Conservation (phyloP, 306 rosid species). For the Vigna mungo region DNA sequence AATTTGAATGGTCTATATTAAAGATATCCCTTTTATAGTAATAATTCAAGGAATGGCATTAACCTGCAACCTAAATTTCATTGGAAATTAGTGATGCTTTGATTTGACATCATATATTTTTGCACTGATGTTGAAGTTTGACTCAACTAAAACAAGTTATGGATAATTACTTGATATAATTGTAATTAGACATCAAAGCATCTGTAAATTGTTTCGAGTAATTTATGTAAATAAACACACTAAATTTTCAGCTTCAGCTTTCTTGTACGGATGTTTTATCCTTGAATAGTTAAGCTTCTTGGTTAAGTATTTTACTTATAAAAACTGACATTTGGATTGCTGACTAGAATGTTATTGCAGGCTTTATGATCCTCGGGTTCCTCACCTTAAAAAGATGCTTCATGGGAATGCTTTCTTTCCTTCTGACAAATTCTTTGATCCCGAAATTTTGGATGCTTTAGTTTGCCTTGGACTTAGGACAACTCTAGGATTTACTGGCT, state of each 20-base stretch:
- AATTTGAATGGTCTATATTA: slow-evolving; percentile 19
- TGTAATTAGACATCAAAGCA: slow-evolving; percentile 16
- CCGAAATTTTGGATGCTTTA: slow-evolving; percentile 75
- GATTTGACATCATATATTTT: slow-evolving; percentile 23
- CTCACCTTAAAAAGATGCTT: slow-evolving; percentile 69
- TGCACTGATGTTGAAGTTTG: slow-evolving; percentile 32
- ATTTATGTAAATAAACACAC: slow-evolving; percentile 21
- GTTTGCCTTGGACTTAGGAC: slow-evolving; percentile 82
- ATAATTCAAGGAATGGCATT: slow-evolving; percentile 5
- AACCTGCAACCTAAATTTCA: slow-evolving; percentile 14
- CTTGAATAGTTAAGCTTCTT: slow-evolving; percentile 27
- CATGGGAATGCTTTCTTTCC: slow-evolving; percentile 78
- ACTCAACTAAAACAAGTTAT: slow-evolving; percentile 12
- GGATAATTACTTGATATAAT: slow-evolving; percentile 2
- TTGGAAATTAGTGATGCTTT: slow-evolving; percentile 23
- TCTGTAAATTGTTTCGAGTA: neutral
- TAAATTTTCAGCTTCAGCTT: slow-evolving; percentile 28
- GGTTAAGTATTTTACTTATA: slow-evolving; percentile 28
- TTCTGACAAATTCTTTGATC: slow-evolving; percentile 72
- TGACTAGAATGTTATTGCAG: slow-evolving; percentile 63
- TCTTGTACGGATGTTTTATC: slow-evolving; percentile 35
- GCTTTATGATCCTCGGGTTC: slow-evolving; percentile 96
- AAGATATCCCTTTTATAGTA: neutral
- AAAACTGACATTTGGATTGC: slow-evolving; percentile 29
- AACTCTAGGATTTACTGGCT: slow-evolving; percentile 86